Base-by-base conservation (phyloP, 169 alveolate genomes). In the Neospora caninum region DNA sequence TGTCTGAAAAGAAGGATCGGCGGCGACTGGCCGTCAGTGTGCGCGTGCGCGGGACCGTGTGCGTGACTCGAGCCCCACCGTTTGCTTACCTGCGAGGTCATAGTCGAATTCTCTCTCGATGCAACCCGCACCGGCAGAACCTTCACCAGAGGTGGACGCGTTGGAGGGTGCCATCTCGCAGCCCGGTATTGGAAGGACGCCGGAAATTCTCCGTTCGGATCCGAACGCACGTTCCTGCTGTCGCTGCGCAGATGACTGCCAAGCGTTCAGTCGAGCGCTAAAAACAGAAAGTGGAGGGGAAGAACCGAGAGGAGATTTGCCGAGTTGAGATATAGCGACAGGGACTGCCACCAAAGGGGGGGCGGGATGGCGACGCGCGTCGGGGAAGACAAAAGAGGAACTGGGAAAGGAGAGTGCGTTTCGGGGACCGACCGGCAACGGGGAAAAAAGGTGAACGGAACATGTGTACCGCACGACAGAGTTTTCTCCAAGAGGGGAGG, bases 51-150 rank as follows among this genome's bases (percentile, higher is more conserved):
- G n/a, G n/a, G n/a, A n/a, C n/a, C n/a, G n/a, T n/a, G n/a, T n/a
- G n/a, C n/a, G n/a, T n/a, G n/a, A n/a, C n/a, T n/a, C n/a, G n/a
- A n/a, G n/a, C n/a, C n/a, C n/a, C n/a, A n/a, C n/a, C n/a, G n/a
- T 49, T 13, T 49, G 2, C 84, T 73, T n/a, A n/a, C 84, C 84
- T 34, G 84, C 84, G 43, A 73, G 84, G 43, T 73, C 84, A n/a
- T n/a, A 73, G 84, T 73, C 84, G 42, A 34, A 73, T n/a, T 73
- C 42, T 31, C 84, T 43, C 9, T 73, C 84, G 43, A 43, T 43
- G 43, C 27, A 16, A 20, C 25, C 16, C 45, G 84, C 27, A 73
- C 43, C 38, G 43, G n/a, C 38, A 58, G 70, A 16, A 20, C 25
- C 16, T 13, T 41, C 27, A 73, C 43, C 38, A 22, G n/a, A 1